Conservation (phyloP, 495 filamentous ascomycete species). For the Penicillium paradoxum region DNA sequence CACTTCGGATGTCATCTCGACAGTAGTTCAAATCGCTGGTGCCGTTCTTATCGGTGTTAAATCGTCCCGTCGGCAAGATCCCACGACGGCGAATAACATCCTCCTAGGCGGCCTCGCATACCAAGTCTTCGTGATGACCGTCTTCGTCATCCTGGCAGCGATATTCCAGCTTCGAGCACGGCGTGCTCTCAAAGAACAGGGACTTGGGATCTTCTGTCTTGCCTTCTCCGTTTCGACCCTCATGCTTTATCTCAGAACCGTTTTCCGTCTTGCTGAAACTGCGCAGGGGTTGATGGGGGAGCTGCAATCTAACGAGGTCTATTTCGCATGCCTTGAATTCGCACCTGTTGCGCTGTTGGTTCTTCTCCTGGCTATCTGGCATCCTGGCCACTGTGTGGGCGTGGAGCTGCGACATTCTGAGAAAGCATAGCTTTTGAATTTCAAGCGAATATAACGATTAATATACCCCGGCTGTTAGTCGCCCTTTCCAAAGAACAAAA, state of each 20-base stretch:
- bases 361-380: conserved; percentile 37
- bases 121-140: conserved; percentile 44
- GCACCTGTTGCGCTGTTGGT: conserved; percentile 46
- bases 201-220: conserved; percentile 6
- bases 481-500: too few species aligned
- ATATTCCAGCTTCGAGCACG: conserved; percentile 20
- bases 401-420: not conserved
- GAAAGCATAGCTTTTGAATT: not conserved
- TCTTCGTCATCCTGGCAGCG: conserved; percentile 39
- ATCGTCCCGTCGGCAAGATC: conserved; percentile 35
- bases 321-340: conserved; percentile 51
- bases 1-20: conserved; percentile 43
- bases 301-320: conserved; percentile 43
- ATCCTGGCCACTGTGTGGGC: conserved; percentile 36
- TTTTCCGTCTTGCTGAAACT: conserved; percentile 52
- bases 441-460: not conserved
- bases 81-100: conserved; percentile 45
- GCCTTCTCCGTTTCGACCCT: conserved; percentile 36
- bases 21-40: conserved; percentile 48
- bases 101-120: conserved; percentile 47
- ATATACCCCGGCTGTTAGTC: not conserved
- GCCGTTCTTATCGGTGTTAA: conserved; percentile 44
- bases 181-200: conserved; percentile 4
- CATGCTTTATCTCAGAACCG: conserved; percentile 48
- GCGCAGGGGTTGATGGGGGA: conserved; percentile 44